Conservation (phyloP, 768 basidiomycete species). For the Russula griseocarnosa region DNA sequence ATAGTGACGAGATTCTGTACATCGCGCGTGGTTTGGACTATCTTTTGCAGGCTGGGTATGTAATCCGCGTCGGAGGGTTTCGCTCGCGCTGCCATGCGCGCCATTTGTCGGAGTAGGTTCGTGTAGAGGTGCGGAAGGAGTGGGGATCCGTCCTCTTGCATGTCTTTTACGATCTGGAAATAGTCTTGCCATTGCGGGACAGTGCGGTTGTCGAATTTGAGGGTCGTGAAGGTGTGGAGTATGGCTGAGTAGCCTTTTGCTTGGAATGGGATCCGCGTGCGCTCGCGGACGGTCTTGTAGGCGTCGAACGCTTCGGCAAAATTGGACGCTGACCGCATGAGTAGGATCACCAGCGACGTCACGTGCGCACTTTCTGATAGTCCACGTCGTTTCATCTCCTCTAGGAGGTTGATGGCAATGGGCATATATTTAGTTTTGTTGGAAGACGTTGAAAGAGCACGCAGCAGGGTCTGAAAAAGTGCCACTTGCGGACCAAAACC, state of each 20-base stretch:
- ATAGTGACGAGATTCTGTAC: constrained; percentile 75
- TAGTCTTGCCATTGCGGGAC: constrained; percentile 45
- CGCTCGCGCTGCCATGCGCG: constrained; percentile 38
- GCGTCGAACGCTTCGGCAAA: constrained; percentile 60
- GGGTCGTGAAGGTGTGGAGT: constrained; percentile 56
- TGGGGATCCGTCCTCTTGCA: constrained; percentile 60
- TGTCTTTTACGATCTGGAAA: constrained; percentile 75
- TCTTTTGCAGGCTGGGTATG: constrained; percentile 31
- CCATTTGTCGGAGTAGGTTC: constrained; percentile 57
- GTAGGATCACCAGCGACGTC: constrained; percentile 54
- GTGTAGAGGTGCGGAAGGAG: constrained; percentile 62
- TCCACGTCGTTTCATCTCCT: constrained; percentile 59
- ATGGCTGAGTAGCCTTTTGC: constrained; percentile 60
- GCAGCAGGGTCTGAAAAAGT: constrained; percentile 47
- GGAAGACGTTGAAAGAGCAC: constrained; percentile 38
- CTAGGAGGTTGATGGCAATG: constrained; percentile 48
- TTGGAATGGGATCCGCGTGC: constrained; percentile 40
- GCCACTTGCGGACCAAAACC: constrained; percentile 31
- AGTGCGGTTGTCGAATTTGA: constrained; percentile 45
- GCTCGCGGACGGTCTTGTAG: constrained; percentile 47
- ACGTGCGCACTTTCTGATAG: constrained; percentile 46
- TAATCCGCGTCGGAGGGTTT: constrained; percentile 27
- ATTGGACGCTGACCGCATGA: constrained; percentile 57
- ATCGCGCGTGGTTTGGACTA: constrained; percentile 52
- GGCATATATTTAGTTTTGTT: constrained; percentile 49